Conservation (phyloP, 1,139 yeast genomes). For the Ashbya aceris region DNA sequence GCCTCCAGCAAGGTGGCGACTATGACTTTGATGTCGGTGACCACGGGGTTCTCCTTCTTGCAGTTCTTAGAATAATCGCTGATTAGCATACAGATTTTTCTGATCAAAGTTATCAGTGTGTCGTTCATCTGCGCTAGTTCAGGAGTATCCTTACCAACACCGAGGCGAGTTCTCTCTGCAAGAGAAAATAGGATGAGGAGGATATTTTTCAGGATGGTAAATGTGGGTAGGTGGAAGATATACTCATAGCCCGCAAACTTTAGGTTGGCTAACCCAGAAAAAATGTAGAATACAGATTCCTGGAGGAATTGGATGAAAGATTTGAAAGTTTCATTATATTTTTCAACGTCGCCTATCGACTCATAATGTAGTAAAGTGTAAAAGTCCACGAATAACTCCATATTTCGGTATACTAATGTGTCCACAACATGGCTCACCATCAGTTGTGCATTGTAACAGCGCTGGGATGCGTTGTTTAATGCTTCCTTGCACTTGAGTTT, state of each 20-base stretch:
- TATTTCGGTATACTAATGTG: conserved; percentile 22
- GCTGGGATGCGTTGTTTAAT: conserved; percentile 8
- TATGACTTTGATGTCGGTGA: conserved; percentile 11
- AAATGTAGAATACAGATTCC: conserved; percentile 25
- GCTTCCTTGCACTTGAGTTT: conserved; percentile 3
- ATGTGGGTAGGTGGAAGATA: conserved; percentile 21
- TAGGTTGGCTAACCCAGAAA: conserved; percentile 25
- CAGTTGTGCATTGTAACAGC: conserved; percentile 19
- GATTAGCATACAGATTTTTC: conserved; percentile 23
- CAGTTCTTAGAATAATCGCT: conserved; percentile 27
- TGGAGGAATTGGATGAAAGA: conserved; percentile 21
- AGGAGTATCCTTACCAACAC: conserved; percentile 3
- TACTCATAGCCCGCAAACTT: conserved; percentile 27
- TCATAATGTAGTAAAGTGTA: conserved; percentile 23
- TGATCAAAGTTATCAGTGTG: conserved; percentile 13
- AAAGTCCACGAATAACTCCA: conserved; percentile 17
- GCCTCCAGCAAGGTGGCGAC: conserved; percentile 4
- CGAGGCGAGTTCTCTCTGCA: conserved; percentile 11
- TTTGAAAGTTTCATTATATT: conserved; percentile 14
- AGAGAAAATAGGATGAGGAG: conserved; percentile 21
- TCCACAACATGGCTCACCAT: conserved; percentile 21
- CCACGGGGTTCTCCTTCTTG: conserved; percentile 16
- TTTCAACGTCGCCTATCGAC: conserved; percentile 13
- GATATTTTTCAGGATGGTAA: conserved; percentile 15
- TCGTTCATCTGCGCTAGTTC: conserved; percentile 12